These are phyloP conservation scores for Colletotrichum echinochloae DNA, from an alignment of 2,329 filamentous ascomycete genomes.

Conservation along the genomic window DNA sequence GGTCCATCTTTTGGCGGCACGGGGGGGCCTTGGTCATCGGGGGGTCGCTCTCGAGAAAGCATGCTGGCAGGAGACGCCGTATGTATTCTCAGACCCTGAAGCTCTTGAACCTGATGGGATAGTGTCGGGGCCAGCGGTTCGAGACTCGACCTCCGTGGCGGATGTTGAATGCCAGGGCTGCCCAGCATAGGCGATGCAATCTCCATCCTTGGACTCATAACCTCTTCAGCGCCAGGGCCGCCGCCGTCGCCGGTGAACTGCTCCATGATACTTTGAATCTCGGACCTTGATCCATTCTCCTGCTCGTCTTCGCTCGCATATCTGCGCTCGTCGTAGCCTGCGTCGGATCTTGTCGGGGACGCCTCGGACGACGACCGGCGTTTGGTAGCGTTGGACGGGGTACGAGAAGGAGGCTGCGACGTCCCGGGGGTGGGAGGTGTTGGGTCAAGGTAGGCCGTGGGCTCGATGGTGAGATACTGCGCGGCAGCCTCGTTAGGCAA, in stretches of 20 bases:
- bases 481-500: constrained; percentile 51
- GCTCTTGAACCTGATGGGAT: constrained; percentile 61
- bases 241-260: constrained; percentile 85
- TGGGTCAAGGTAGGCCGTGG: constrained; percentile 65
- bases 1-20: constrained; percentile 72
- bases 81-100: constrained; percentile 56
- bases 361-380: constrained; percentile 56
- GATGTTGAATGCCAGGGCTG: constrained; percentile 72
- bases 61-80: constrained; percentile 53
- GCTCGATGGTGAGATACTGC: constrained; percentile 62
- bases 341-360: constrained; percentile 68
- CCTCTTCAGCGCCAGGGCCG: constrained; percentile 80
- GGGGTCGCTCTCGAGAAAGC: constrained; percentile 52
- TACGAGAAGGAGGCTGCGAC: constrained; percentile 69
- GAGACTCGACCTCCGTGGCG: constrained; percentile 87
- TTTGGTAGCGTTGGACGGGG: constrained; percentile 66
- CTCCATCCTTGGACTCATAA: constrained; percentile 91
- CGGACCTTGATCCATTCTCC: constrained; percentile 78
- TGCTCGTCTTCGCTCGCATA: constrained; percentile 72
- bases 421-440: constrained; percentile 67
- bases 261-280: constrained; percentile 98
- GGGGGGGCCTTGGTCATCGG: constrained; percentile 64
- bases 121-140: constrained; percentile 73
- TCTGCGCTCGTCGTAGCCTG: constrained; percentile 68
- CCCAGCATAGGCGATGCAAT: constrained; percentile 82